Base-by-base conservation (phyloP, 2,329 filamentous ascomycete species). In the Knufia petricola region DNA sequence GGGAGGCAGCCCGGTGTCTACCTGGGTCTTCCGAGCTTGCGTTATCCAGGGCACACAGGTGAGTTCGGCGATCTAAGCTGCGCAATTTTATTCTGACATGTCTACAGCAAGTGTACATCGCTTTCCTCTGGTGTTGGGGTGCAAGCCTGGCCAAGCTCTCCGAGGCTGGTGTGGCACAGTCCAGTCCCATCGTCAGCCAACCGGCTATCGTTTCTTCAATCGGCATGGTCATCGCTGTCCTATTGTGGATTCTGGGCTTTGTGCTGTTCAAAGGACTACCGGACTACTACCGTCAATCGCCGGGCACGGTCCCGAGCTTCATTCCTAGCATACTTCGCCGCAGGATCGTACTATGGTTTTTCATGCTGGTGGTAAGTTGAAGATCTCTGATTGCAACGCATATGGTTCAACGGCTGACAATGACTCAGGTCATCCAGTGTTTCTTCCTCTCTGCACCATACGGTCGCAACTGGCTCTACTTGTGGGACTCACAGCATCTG, bases 71-170 rank as follows among this genome's bases (percentile, higher is more conserved):
- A n/a, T n/a, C n/a, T n/a, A n/a, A n/a, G n/a, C n/a, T n/a, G n/a
- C n/a, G n/a, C n/a, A n/a, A n/a, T n/a, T n/a, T n/a, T n/a, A n/a
- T n/a, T n/a, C n/a, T n/a, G n/a, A n/a, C n/a, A n/a, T n/a, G n/a
- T 36, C 20, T 19, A 2, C 76, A 78, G 55, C 76, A 79, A 57
- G 63, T 78, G 48, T 79, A 78, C 59, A 68, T 76, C 48, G 68
- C 73, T 9, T 69, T 67, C 8, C 67, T 79, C n/a, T 79, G 75
- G 75, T 77, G 71, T 59, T 79, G 76, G 76, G 76, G 76, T 24
- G 66, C 66, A 13, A 62, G 68, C 48, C 64, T 76, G 17, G 66
- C 69, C 10, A 60, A 60, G 21, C 50, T 61, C 3, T 66, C 64
- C 19, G 53, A 40, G 15, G 60, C 66, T 13, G 64, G 63, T 20